These are phyloP conservation scores for Ogataea saltuana DNA, from an alignment of 805 yeast species.

Conservation along the genomic window DNA sequence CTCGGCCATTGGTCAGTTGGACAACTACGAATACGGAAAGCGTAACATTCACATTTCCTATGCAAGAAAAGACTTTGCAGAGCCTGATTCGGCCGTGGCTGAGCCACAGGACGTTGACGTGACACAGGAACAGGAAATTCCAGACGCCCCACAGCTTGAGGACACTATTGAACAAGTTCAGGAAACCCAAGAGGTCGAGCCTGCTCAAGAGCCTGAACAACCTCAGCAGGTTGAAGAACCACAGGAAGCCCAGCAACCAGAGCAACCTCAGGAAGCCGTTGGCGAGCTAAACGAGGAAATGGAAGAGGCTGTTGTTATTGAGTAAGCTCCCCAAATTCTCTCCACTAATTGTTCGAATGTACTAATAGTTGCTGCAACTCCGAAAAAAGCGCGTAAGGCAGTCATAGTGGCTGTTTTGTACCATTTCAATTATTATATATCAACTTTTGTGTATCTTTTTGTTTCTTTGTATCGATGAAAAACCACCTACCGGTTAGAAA, in stretches of 20 bases:
- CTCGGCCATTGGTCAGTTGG: conserved; percentile 69
- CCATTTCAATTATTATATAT: not conserved
- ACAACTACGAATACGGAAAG: conserved; percentile 83
- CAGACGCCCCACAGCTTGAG: not conserved
- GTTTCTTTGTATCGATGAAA: not conserved
- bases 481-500: too few relatives aligned
- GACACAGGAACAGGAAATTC: not conserved
- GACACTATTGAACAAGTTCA: too few relatives aligned
- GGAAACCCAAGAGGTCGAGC: too few relatives aligned
- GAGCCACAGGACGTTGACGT: not conserved
- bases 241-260: conserved; percentile 8
- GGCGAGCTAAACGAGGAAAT: conserved; percentile 11
- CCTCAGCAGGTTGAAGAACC: not conserved
- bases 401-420: not conserved
- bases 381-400: not conserved
- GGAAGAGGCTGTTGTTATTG: conserved; percentile 19
- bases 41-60: conserved; percentile 68
- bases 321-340: conserved; percentile 5
- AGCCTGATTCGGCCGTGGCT: not conserved
- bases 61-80: conserved; percentile 44
- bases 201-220: conserved; percentile 6
- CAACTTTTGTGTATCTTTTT: too few relatives aligned
- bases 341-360: conserved; percentile 1
- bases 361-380: conserved; percentile 5
- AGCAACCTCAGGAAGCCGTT: conserved; percentile 1